phyloP scores from a whole-genome alignment of 1,284 basidiomycete genomes.

The Cryptococcus sp. region DNA sequence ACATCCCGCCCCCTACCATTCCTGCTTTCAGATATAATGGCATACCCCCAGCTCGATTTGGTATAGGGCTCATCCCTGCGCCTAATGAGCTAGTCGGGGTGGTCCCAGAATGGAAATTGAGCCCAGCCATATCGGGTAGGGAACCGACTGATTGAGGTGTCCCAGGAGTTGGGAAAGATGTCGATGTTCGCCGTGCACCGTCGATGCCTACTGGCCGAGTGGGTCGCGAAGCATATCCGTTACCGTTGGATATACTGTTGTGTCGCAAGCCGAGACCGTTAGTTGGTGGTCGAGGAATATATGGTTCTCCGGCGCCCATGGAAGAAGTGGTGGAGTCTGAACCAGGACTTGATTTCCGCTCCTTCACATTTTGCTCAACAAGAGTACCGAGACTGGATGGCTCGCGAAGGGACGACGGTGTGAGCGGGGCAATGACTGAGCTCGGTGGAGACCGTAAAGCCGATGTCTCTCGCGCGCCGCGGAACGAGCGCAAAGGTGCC shows the following conservation, averaged over 20 bases:
- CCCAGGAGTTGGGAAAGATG: constrained; percentile 28
- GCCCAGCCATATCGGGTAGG: constrained; percentile 41
- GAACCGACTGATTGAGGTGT: constrained; percentile 40
- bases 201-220: constrained; percentile 22
- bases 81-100: neutral
- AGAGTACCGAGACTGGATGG: constrained; percentile 24
- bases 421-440: constrained; percentile 38
- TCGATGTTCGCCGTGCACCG: constrained; percentile 1
- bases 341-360: constrained; percentile 39
- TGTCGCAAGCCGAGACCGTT: too few relatives aligned
- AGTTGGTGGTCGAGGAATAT: constrained; percentile 14
- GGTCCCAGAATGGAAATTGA: constrained; percentile 37
- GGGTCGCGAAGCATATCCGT: constrained; percentile 1
- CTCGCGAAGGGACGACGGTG: constrained; percentile 42
- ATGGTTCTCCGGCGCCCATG: constrained; percentile 35
- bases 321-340: constrained; percentile 49
- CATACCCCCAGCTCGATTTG: constrained; percentile 23
- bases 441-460: constrained; percentile 42
- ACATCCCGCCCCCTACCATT: constrained; percentile 49
- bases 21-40: constrained; percentile 26
- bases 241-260: constrained; percentile 5
- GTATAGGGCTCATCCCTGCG: constrained; percentile 22
- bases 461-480: constrained; percentile 42
- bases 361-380: constrained; percentile 21
- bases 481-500: constrained; percentile 27